Evolutionary conservation across 179 eudicot species (phyloP), one percentile per base, ranked within the genome.

Genomic region (Actinidia polygama): DNA sequence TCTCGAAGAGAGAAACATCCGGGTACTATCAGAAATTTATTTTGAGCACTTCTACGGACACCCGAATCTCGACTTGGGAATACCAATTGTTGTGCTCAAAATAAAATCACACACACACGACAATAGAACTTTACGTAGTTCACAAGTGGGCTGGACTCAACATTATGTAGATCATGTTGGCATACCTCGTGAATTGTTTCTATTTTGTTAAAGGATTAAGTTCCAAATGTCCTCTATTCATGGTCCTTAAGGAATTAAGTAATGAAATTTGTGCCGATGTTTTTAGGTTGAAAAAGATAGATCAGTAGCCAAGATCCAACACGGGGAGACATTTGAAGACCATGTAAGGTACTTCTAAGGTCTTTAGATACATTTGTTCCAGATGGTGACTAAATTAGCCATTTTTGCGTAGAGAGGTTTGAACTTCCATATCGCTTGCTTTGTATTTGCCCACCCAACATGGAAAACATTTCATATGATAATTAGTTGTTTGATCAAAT

Each of bases 261-360:
- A 10, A 66, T 66, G 24, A 1, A 66, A 66, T 50, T 73, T 30
- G 4, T n/a, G 50, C 18, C 54, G 10, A 0, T 75, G 26, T 16
- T 78, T 85, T n/a, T 47, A 93, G 98, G 90, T 94, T 47, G 92
- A 90, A 84, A 93, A 91, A 70, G 94, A 93, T 80, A 96, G 98
- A 82, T 87, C 95, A 5, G 86, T 93, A 64, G 84, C 91, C 80
- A 93, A 93, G 87, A 94, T 94, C 83, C 82, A 96, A 26, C 96
- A 93, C 44, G 94, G 89, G 14, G 96, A 94, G 88, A 91, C 96
- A 84, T 91, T 94, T 50, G 93, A 91, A 72, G 96, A 94, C 87
- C 96, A 93, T 82, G 49, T 93, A 83, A 87, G 91, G 86, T 91
- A 85, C 73, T 93, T 93, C 18, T 69, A 90, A 53, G 94, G 91